Base-by-base conservation (phyloP, 345 rosid species). In the Diplotaxis tenuifolia region DNA sequence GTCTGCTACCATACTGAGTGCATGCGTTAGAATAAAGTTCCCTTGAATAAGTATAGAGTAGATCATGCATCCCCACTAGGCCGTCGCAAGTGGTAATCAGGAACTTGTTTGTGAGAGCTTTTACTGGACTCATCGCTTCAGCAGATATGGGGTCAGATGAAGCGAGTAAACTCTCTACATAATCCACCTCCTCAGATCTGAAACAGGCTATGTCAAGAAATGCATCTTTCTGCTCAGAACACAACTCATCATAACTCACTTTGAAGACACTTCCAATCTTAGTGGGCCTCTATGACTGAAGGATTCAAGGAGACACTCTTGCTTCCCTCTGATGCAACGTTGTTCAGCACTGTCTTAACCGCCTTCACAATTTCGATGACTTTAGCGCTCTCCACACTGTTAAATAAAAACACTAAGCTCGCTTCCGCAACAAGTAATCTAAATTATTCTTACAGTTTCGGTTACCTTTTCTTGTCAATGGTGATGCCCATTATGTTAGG, bases 391-490 rank as follows among this genome's bases (percentile, higher is more conserved):
- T 36, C 42, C 42, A 36, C 42, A 36, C 42, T 36, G 42, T 36
- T 23, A 36, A 36, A 11, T 36, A 36, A 36, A 36, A 36, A 2
- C 9, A 12, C 4, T 8, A 36, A 32, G 42, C 10, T 36, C 14
- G 42, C 12, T 36, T 36, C 42, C 10, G 14, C 3, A 36, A 36
- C 10, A 36, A n/a, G 42, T 36, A 10, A 36, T 36, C 12, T 36
- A 12, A 36, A 36, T n/a, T 10, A 36, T 12, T 36, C 1, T 34
- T 12, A 9, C 0, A 9, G 12, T 9, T 34, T 36, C 4, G 12
- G 14, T n/a, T 36, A 10, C 73, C 73, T 69, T 57, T 12, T 40
- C 42, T 69, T 14, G 73, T 69, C 42, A 18, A 69, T 10, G 3
- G 6, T 58, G 29, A 69, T 57, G 7, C 73, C 73, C 56, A 19